Base-by-base conservation (phyloP, 2,329 filamentous ascomycete species). In the Pyrenophora teres region DNA sequence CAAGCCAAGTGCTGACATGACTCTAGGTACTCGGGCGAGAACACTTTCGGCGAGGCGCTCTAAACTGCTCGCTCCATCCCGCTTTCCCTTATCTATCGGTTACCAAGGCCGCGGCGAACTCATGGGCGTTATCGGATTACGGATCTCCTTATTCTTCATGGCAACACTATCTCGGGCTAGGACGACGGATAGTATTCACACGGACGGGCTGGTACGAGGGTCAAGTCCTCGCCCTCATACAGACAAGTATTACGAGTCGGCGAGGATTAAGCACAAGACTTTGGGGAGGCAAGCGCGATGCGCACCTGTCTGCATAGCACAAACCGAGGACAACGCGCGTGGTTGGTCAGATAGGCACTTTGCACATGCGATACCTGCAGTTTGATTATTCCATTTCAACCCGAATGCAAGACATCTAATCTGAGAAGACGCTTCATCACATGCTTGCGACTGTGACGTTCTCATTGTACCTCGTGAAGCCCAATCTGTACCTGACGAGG, bases 11-110 rank as follows among this genome's bases (percentile, higher is more conserved):
- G 54, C 66, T 72, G 59, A 72, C 61, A 51, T 21, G 3, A 15
- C 7, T 33, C 54, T 65, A 87, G 85, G 68, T 96, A 96, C 83
- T 97, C 93, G 43, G 94, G 94, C 79, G 94, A 97, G 86, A 99
- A 97, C 84, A 99, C 94, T 48, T 99, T 99, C 73, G 94, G 94
- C 62, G 75, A 78, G 68, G 74, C 70, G 33, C 63, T 71, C 56
- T 77, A 70, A 71, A 53, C 40, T 52, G 49, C 51, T 41, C 40
- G 16, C 49, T 27, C 46, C 45, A 52, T 45, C 46, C 50, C 42
- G 37, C 46, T 35, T 57, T 51, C 46, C 53, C 54, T 52, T 58
- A 50, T 58, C 53, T 60, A 54, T 56, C 51, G 46, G 50, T 48
- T 59, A 56, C 56, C 54, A 48, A 57, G 49, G 61, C 62, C 60